These are phyloP conservation scores for Hypoxylon sp. DNA, from an alignment of 2,329 filamentous ascomycete species.

Conservation along the genomic window DNA sequence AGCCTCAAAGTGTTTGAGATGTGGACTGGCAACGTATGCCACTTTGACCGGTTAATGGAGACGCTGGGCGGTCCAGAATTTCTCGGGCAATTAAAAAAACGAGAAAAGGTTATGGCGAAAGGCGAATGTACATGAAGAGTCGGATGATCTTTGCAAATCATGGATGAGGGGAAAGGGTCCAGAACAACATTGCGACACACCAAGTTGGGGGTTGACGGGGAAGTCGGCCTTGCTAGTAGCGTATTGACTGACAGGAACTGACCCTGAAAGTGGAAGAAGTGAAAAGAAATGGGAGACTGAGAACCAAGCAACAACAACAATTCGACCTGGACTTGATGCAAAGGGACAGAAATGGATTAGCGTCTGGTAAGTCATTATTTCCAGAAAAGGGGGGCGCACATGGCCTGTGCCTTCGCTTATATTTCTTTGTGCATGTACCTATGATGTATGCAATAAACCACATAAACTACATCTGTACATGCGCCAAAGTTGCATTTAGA, in stretches of 20 bases:
- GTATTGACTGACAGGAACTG: no score
- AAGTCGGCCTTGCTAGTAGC: slow-evolving; percentile 17
- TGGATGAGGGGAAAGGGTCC: slow-evolving; percentile 37
- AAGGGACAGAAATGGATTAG: slow-evolving; percentile 5
- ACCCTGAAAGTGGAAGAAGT: slow-evolving; percentile 9
- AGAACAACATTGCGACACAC: slow-evolving; percentile 34
- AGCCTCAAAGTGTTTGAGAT: slow-evolving; percentile 27
- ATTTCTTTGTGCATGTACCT: neutral
- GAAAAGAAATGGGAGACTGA: slow-evolving; percentile 4
- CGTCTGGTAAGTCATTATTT: slow-evolving; percentile 29
- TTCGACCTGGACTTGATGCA: neutral
- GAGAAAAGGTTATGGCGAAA: slow-evolving; percentile 8
- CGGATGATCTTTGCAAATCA: slow-evolving; percentile 36
- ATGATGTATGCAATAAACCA: neutral
- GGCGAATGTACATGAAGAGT: slow-evolving; percentile 21
- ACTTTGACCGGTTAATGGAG: slow-evolving; percentile 24
- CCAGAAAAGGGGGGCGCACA: slow-evolving; percentile 19
- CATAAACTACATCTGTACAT: slow-evolving; percentile 1
- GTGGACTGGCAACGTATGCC: slow-evolving; percentile 7
- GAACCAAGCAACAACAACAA: slow-evolving; percentile 12
- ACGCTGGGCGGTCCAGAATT: slow-evolving; percentile 26
- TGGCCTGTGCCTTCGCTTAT: slow-evolving; percentile 21
- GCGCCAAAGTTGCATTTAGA: slow-evolving; percentile 8
- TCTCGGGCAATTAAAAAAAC: slow-evolving; percentile 22
- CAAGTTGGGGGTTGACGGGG: slow-evolving; percentile 20